A percentile compares a stretch with the other conserved stretches of the same genome.
Evolutionary conservation across 257 asterid species (phyloP).

Genomic region (Osmanthus fragrans): DNA sequence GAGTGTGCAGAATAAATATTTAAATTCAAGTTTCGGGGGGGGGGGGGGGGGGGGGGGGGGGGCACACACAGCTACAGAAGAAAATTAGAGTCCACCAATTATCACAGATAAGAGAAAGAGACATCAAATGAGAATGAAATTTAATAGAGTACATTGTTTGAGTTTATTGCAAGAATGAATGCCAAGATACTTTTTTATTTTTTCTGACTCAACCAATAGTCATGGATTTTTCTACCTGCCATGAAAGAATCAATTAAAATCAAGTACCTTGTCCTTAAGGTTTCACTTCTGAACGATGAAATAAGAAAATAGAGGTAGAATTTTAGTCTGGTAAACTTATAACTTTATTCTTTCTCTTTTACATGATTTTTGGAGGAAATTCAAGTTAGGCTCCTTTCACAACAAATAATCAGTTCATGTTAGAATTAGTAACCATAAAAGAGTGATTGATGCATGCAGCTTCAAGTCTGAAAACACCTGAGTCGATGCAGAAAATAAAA

Average conservation of each 20-base stretch:
- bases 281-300: background rate
- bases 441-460: background rate
- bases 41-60: too few species aligned
- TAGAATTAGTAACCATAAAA: background rate
- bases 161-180: too few species aligned
- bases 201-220: too few species aligned
- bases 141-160: too few species aligned
- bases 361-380: background rate
- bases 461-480: background rate
- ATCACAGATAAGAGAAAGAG: too few species aligned
- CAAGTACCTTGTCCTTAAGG: background rate
- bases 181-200: too few species aligned
- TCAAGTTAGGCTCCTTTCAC: background rate
- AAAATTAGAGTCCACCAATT: conserved; percentile 7
- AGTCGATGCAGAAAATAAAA: background rate
- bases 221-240: background rate
- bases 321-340: too few species aligned
- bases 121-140: background rate
- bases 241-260: background rate
- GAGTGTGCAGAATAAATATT: conserved; percentile 22
- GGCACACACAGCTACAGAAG: background rate
- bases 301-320: background rate
- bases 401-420: background rate
- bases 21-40: conserved; percentile 6
- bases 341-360: background rate